These are phyloP conservation scores for Penicillium waksmanii DNA, from an alignment of 495 filamentous ascomycete genomes.

Conservation along the genomic window DNA sequence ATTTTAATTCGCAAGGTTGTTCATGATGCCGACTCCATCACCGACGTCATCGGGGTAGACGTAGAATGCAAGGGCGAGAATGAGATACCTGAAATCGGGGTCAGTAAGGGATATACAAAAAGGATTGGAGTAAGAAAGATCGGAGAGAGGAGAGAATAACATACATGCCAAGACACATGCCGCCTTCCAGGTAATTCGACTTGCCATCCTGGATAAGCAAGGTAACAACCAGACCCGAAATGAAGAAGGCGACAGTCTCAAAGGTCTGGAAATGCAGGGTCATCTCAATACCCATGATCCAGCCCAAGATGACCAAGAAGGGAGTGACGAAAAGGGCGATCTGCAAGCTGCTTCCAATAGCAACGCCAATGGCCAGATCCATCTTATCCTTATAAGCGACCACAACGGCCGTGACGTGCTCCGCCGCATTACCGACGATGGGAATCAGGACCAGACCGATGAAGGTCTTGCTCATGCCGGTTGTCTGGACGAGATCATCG, in stretches of 20 bases:
- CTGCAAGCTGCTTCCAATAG: slow-evolving; percentile 91
- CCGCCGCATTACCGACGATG: slow-evolving; percentile 96
- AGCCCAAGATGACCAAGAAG: slow-evolving; percentile 87
- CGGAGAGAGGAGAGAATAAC: slow-evolving; percentile 35
- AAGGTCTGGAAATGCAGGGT: slow-evolving; percentile 90
- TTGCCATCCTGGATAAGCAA: slow-evolving; percentile 93
- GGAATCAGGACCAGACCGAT: slow-evolving; percentile 94
- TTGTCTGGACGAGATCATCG: slow-evolving; percentile 79
- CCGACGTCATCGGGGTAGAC: slow-evolving; percentile 73
- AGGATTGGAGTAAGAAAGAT: slow-evolving; percentile 4
- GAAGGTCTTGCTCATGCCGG: slow-evolving; percentile 91
- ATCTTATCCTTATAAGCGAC: slow-evolving; percentile 96
- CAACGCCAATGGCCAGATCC: slow-evolving; percentile 94
- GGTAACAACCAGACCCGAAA: slow-evolving; percentile 87
- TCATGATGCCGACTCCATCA: slow-evolving; percentile 18
- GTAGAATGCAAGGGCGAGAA: slow-evolving; percentile 88
- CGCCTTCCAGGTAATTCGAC: slow-evolving; percentile 93
- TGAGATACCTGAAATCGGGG: slow-evolving; percentile 60
- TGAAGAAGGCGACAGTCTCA: slow-evolving; percentile 91
- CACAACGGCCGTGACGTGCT: slow-evolving; percentile 93
- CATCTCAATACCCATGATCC: slow-evolving; percentile 85
- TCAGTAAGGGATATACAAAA: neutral
- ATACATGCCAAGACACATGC: slow-evolving; percentile 80
- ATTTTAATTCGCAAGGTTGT: slow-evolving; percentile 19
- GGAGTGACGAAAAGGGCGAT: slow-evolving; percentile 94